Evolutionary conservation across 805 yeast species (phyloP), one percentile per base, ranked within the genome.

Genomic region (Clavispora phyllophila): DNA sequence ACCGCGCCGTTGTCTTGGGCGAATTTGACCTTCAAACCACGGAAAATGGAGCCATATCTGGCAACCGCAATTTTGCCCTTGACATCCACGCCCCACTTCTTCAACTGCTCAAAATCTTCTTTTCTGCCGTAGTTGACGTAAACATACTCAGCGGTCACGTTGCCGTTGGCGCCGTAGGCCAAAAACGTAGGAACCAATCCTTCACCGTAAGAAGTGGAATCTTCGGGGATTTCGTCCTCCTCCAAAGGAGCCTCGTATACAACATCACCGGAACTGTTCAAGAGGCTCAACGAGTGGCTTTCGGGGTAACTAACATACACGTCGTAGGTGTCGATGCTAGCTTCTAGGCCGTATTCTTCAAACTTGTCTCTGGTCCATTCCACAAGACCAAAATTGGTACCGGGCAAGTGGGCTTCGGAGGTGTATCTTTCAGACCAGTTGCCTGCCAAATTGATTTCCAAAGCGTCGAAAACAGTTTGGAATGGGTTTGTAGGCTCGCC

Each of bases 121-220:
- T 52, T 44, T 0, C 72, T 62, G 0, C 85, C 91, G 57, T 79
- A 81, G 51, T 82, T 82, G 6, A 71, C 84, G 57, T 68, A 82
- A 0, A 82, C 70, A 50, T 65, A 84, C 29, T 68, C 64, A 0
- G 79, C 75, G 3, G 76, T 72, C 10, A 78, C 79, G 41, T 77
- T 73, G 1, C 87, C 89, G 51, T 73, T 75, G 9, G 83, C 79
- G 1, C 85, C 80, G 52, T 82, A 84, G 0, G 80, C 81, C 59
- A 81, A 79, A 53, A 75, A 81, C 0, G 82, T 81, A 12, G 89
- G 90, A 33, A 62, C 65, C 24, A 71, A 60, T 45, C 68, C 66
- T 42, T 67, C 67, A 20, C 68, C 68, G 2, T 34, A 36, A 23
- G 74, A 56, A 13, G 75, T 64, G 18, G 60, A 50, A 47, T 73